Evolutionary conservation across 805 yeast genomes (phyloP).

Genomic region (Maudiozyma pseudohumilis): DNA sequence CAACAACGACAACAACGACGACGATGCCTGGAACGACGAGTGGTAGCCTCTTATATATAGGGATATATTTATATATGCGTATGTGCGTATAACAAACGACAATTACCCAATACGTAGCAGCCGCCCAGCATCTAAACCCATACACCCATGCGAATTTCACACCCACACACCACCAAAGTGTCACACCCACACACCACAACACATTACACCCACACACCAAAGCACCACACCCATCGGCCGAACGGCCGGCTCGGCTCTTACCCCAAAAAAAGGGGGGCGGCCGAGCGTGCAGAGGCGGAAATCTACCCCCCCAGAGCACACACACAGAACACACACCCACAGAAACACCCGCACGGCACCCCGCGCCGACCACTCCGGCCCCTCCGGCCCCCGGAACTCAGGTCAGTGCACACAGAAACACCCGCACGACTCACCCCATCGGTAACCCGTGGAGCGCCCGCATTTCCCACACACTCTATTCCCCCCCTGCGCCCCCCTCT

Average conservation of each 20-base stretch:
- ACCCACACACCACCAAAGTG: too few species aligned
- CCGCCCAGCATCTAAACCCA: not conserved
- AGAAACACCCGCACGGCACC: not conserved
- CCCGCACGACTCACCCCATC: not conserved
- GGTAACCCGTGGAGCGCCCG: not conserved
- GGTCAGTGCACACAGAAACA: too few species aligned
- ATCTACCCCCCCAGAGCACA: too few species aligned
- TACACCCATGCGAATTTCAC: too few species aligned
- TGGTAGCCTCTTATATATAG: not conserved
- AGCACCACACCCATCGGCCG: not conserved
- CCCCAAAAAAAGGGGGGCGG: not conserved
- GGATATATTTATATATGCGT: not conserved
- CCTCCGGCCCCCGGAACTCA: too few species aligned
- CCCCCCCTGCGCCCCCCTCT: too few species aligned
- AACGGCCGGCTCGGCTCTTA: not conserved
- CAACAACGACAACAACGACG: not conserved
- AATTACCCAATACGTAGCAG: not conserved
- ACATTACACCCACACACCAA: not conserved
- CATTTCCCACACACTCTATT: too few species aligned
- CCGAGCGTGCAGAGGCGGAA: not conserved
- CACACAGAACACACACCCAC: not conserved
- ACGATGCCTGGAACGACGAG: constrained; percentile 1
- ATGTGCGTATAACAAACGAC: not conserved
- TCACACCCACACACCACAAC: too few species aligned
- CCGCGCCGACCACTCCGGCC: too few species aligned